These are phyloP conservation scores for Cocos nucifera DNA, from an alignment of 176 grass and related monocot genomes.

Conservation along the genomic window DNA sequence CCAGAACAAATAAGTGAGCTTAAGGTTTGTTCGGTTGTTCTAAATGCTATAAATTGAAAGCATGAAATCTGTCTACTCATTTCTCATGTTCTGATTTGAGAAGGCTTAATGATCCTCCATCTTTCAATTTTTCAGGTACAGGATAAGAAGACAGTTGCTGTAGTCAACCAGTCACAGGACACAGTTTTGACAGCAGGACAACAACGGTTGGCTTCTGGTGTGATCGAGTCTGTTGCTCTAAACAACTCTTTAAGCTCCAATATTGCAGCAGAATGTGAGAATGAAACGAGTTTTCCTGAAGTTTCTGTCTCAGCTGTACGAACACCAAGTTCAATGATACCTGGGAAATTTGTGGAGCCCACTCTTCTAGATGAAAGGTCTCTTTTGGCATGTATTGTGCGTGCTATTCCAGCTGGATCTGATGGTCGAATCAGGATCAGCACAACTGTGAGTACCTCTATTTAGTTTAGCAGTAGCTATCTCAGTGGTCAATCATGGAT, in stretches of 20 bases:
- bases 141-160: constrained; percentile 23
- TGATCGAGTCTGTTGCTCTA: constrained; percentile 23
- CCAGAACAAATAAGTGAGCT: constrained; percentile 39
- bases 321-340: constrained; percentile 20
- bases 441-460: constrained; percentile 54
- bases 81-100: constrained; percentile 1
- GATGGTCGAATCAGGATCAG: constrained; percentile 77
- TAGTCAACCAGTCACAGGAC: constrained; percentile 32
- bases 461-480: not conserved
- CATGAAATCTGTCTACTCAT: too few relatives aligned
- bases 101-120: not conserved
- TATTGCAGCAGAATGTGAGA: constrained; percentile 28
- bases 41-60: too few relatives aligned
- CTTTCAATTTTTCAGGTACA: not conserved
- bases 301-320: not conserved
- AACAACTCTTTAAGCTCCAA: constrained; percentile 21
- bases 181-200: constrained; percentile 20
- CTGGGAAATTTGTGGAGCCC: constrained; percentile 37
- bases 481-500: too few relatives aligned
- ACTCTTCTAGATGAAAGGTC: constrained; percentile 74
- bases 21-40: constrained; percentile 38
- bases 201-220: constrained; percentile 23
- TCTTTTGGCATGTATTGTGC: constrained; percentile 87
- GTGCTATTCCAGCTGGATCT: constrained; percentile 69
- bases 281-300: constrained; percentile 19